Conservation (phyloP, 306 rosid genomes). For the Vigna reflexopilosa region DNA sequence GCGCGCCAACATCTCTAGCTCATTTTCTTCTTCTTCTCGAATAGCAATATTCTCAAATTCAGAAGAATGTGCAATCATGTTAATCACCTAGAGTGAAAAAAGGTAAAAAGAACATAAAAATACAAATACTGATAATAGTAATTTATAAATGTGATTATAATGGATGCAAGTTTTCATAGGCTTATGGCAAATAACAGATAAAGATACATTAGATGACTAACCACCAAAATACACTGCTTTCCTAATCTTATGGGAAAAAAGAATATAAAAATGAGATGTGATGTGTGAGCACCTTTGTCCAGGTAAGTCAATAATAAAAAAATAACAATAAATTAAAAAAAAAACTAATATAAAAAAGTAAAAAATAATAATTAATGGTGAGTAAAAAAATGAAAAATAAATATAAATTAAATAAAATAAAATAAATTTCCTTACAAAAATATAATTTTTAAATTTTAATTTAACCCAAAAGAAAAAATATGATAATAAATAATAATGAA, state of each 20-base stretch:
- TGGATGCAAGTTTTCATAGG: neutral
- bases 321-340: too few relatives aligned
- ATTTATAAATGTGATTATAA: neutral
- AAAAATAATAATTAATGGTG: too few relatives aligned
- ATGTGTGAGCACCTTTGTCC: too few relatives aligned
- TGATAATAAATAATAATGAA: too few relatives aligned
- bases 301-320: too few relatives aligned
- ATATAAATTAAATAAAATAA: too few relatives aligned
- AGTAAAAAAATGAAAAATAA: too few relatives aligned
- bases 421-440: too few relatives aligned
- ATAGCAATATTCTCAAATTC: conserved; percentile 97
- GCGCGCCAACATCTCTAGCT: conserved; percentile 84
- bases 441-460: too few relatives aligned
- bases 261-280: neutral
- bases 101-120: conserved; percentile 30
- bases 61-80: conserved; percentile 93
- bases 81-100: conserved; percentile 70
- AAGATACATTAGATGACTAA: neutral
- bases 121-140: neutral
- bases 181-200: conserved; percentile 8
- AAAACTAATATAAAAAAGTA: too few relatives aligned
- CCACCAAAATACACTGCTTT: conserved; percentile 17
- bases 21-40: conserved; percentile 97
- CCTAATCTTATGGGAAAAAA: conserved; percentile 16
- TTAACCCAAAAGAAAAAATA: too few relatives aligned